These are phyloP conservation scores for Begonia fuchsioides DNA, from an alignment of 306 rosid genomes.

Conservation along the genomic window DNA sequence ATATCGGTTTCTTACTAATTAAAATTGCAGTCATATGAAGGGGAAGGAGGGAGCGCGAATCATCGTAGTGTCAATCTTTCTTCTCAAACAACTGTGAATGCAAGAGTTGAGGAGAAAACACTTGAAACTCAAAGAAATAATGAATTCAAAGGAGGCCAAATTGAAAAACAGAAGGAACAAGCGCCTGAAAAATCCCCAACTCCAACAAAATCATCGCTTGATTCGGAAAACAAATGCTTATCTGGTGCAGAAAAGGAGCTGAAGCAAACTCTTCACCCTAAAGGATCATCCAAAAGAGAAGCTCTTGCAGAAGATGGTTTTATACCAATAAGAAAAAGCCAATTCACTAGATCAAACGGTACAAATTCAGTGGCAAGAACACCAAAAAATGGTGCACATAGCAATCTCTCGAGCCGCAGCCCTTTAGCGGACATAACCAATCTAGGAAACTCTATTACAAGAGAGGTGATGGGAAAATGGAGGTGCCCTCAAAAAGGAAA, in stretches of 20 bases:
- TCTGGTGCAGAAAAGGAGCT: conserved; percentile 6
- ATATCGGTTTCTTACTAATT: too few species aligned
- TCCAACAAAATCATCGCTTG: background rate
- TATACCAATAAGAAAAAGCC: conserved; percentile 35
- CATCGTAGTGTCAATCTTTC: conserved; percentile 3
- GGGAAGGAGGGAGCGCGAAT: background rate
- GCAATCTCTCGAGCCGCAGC: conserved; percentile 24
- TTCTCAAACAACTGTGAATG: background rate
- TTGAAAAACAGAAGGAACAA: too few species aligned
- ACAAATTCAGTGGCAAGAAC: conserved; percentile 20
- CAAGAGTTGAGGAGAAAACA: conserved; percentile 5
- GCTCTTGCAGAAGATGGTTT: conserved; percentile 25
- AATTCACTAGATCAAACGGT: conserved; percentile 5
- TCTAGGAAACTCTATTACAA: conserved; percentile 16
- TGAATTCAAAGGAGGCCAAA: conserved; percentile 12
- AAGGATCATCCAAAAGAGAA: background rate
- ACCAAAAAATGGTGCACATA: conserved; percentile 15
- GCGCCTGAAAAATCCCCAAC: conserved; percentile 2
- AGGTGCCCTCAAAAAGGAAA: conserved; percentile 64
- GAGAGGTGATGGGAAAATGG: conserved; percentile 66
- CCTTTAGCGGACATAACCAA: conserved; percentile 59
- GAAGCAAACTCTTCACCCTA: conserved; percentile 13
- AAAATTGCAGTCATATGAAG: conserved; percentile 19
- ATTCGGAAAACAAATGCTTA: background rate
- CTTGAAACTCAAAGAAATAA: conserved; percentile 10